These are phyloP conservation scores for Nemania bipapillata DNA, from an alignment of 2,329 filamentous ascomycete genomes.

Conservation along the genomic window DNA sequence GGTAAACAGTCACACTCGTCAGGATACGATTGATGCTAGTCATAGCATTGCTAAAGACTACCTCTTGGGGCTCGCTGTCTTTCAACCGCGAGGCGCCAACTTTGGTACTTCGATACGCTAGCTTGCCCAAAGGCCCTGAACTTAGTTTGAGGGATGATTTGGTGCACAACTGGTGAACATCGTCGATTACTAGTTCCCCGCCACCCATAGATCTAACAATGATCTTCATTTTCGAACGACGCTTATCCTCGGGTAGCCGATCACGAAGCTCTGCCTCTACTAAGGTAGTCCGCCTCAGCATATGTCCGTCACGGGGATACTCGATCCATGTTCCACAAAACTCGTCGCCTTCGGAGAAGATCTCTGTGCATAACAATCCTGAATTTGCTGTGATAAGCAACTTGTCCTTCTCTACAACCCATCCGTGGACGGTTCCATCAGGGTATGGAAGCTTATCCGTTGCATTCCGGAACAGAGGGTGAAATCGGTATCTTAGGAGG, in stretches of 20 bases:
- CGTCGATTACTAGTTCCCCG: conserved; percentile 78
- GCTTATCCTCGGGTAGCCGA: conserved; percentile 76
- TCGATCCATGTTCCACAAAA: conserved; percentile 85
- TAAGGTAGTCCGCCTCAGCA: conserved; percentile 78
- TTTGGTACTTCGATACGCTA: conserved; percentile 79
- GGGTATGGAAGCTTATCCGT: conserved; percentile 72
- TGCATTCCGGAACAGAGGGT: conserved; percentile 88
- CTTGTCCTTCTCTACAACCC: conserved; percentile 80
- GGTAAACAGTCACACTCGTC: conserved; percentile 78
- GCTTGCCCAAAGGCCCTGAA: conserved; percentile 70
- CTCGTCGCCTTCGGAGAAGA: conserved; percentile 82
- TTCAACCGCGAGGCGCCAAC: conserved; percentile 78
- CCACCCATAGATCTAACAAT: conserved; percentile 81
- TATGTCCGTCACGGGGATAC: conserved; percentile 71
- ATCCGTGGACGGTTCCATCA: conserved; percentile 85
- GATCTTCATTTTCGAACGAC: conserved; percentile 75
- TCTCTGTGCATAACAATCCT: conserved; percentile 85
- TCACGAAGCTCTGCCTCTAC: conserved; percentile 79
- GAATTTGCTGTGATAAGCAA: conserved; percentile 81
- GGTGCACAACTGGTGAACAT: conserved; percentile 75
- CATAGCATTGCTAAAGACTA: conserved; percentile 75
- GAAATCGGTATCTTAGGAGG: conserved; percentile 85
- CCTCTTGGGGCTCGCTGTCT: conserved; percentile 74
- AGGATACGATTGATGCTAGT: conserved; percentile 76
- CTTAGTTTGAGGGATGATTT: conserved; percentile 82